Conservation (phyloP, 139 green algal genomes). For the Trebouxia sp. region DNA sequence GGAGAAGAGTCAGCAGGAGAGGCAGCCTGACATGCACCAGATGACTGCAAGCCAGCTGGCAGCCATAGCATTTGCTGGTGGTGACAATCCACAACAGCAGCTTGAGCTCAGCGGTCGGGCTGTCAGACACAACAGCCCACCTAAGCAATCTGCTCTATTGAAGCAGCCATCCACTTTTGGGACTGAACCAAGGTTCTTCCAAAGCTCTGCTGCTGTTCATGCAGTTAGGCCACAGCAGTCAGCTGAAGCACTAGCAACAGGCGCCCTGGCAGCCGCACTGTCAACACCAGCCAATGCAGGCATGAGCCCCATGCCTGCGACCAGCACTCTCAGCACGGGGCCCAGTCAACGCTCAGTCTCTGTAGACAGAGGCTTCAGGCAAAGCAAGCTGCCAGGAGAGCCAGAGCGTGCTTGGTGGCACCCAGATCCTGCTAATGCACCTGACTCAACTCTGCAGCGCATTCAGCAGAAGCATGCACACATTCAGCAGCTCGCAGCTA, state of each 20-base stretch:
- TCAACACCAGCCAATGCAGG: not conserved
- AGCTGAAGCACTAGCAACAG: not conserved
- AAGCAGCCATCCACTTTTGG: not conserved
- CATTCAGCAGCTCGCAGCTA: not conserved
- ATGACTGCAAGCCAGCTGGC: not conserved
- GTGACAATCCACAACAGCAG: too few relatives aligned
- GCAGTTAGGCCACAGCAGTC: not conserved
- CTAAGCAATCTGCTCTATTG: not conserved
- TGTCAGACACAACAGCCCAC: not conserved
- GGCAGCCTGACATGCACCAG: not conserved
- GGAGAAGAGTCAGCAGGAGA: not conserved
- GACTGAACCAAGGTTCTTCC: not conserved
- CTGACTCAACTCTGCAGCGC: slow-evolving; percentile 3
- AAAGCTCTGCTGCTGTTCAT: not conserved
- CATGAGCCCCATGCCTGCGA: not conserved
- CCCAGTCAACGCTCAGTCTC: not conserved
- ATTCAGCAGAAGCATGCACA: slow-evolving; percentile 17
- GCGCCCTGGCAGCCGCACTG: not conserved
- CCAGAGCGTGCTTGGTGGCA: not conserved
- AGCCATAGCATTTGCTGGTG: not conserved
- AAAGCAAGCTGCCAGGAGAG: not conserved
- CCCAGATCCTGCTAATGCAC: not conserved
- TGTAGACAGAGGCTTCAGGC: not conserved
- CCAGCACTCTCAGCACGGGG: not conserved
- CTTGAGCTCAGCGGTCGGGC: not conserved